These are phyloP conservation scores for Fraxinus floribunda DNA, from an alignment of 305 asterid species.

Conservation along the genomic window DNA sequence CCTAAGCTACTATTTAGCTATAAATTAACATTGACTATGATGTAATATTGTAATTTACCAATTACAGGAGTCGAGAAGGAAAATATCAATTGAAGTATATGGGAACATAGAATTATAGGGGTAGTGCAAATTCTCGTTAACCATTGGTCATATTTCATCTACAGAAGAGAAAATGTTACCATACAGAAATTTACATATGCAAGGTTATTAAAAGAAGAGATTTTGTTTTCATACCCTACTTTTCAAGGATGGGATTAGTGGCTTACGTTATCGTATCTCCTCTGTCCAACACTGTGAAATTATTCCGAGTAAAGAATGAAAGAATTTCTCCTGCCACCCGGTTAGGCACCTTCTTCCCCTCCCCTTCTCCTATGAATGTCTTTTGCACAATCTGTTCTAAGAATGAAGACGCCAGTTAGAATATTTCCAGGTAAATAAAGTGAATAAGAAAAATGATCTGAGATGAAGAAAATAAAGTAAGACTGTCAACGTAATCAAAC, in stretches of 20 bases:
- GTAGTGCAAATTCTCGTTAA: background rate
- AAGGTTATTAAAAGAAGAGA: background rate
- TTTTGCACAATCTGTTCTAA: slow-evolving; percentile 74
- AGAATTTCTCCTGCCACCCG: slow-evolving; percentile 86
- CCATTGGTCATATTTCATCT: background rate
- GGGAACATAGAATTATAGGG: background rate
- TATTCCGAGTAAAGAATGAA: slow-evolving; percentile 85
- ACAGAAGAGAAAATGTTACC: background rate
- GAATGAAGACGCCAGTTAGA: slow-evolving; percentile 10
- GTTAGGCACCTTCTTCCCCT: slow-evolving; percentile 50
- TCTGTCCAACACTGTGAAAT: slow-evolving; percentile 66
- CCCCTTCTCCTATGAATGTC: slow-evolving; percentile 64
- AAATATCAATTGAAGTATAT: background rate
- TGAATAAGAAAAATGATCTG: background rate
- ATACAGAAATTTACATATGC: background rate
- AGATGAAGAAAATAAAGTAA: background rate
- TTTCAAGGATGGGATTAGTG: background rate
- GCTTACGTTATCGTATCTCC: slow-evolving; percentile 91
- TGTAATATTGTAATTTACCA: background rate
- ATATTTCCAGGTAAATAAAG: background rate
- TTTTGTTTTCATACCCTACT: background rate
- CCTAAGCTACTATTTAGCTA: background rate
- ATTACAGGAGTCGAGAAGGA: background rate
- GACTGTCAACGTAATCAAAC: background rate
- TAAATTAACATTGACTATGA: background rate